Evolutionary conservation across 257 asterid species (phyloP).

Genomic region (Fraxinus anomala): DNA sequence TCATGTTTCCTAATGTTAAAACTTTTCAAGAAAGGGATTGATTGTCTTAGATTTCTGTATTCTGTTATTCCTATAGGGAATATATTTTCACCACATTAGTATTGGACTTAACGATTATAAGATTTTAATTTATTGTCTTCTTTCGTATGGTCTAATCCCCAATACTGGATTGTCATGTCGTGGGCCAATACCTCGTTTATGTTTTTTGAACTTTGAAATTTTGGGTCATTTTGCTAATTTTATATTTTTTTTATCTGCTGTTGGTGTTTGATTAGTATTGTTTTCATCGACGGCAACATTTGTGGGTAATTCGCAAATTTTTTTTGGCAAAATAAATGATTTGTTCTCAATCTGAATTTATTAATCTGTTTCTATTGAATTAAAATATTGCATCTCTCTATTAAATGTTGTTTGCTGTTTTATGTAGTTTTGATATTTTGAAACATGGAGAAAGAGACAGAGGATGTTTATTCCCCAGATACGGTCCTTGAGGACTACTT

Average conservation of each 20-base stretch:
- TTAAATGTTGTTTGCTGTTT: not conserved
- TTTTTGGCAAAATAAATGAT: not conserved
- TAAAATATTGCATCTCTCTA: not conserved
- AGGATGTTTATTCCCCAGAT: conserved; percentile 40
- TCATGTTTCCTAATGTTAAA: not conserved
- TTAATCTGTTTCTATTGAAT: not conserved
- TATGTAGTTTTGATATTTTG: not conserved
- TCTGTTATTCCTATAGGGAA: no score
- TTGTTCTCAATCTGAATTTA: not conserved
- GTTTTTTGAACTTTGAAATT: not conserved
- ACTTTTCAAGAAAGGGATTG: not conserved
- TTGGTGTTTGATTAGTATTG: not conserved
- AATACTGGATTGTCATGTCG: not conserved
- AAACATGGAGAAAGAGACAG: conserved; percentile 42
- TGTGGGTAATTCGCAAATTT: not conserved
- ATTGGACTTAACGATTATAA: not conserved
- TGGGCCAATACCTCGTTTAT: not conserved
- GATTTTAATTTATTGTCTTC: not conserved
- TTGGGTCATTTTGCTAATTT: not conserved
- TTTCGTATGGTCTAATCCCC: no score
- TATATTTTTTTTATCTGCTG: not conserved
- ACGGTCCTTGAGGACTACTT: conserved; percentile 49
- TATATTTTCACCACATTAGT: not conserved
- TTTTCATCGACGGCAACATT: not conserved
- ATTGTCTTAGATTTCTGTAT: not conserved